Conservation (phyloP, 202 grass and related monocot genomes). For the Bolboschoenoplectus hybrid region DNA sequence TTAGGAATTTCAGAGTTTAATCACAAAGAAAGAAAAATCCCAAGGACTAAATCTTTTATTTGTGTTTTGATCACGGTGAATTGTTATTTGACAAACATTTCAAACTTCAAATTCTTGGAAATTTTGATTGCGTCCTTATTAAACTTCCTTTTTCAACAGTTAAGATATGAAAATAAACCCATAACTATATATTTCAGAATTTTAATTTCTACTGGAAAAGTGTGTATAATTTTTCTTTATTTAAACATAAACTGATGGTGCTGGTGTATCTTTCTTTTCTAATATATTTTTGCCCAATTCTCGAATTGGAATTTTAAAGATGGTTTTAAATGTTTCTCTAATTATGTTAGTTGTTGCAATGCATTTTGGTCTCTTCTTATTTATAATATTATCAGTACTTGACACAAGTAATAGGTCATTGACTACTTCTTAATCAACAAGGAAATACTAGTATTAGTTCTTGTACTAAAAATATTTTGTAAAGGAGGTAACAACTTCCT, state of each 20-base stretch:
- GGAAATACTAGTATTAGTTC: neutral
- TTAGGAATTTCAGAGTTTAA: neutral
- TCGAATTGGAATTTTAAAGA: neutral
- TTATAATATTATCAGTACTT: neutral
- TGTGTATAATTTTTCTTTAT: neutral
- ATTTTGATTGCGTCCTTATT: neutral
- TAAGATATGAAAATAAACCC: neutral
- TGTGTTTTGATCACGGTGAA: neutral
- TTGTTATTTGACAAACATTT: constrained; percentile 11
- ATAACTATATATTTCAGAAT: neutral
- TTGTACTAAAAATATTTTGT: neutral
- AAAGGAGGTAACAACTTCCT: neutral
- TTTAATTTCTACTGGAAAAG: neutral
- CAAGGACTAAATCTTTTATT: neutral
- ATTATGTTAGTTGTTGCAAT: neutral
- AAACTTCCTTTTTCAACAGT: neutral
- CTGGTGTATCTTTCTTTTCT: neutral
- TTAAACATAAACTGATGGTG: neutral
- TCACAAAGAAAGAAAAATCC: neutral
- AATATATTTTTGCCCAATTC: neutral
- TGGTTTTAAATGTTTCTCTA: neutral
- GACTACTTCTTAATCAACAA: neutral
- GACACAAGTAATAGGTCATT: neutral
- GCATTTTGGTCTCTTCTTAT: neutral
- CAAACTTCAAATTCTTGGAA: neutral